Base-by-base conservation (phyloP, 176 grass and related monocot genomes). In the Rhynchospora breviuscula region DNA sequence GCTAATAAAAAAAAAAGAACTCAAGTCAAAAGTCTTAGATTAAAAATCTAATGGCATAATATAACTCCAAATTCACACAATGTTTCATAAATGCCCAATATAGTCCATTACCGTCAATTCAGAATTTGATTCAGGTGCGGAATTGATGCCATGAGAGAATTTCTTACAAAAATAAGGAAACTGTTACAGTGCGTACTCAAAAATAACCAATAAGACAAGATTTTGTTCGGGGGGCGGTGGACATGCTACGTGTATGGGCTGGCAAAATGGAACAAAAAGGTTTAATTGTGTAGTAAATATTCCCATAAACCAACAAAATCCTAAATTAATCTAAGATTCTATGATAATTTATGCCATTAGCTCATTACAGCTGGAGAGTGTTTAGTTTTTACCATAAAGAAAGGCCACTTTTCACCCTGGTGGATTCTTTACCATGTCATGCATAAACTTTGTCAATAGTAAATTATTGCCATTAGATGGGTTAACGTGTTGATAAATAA, bases 291-390 rank as follows among this genome's bases (percentile, higher is more conserved):
- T 78, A 26, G 40, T 79, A 43, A 60, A 80, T 60, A n/a, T 59
- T 60, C 57, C 33, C 56, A 52, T 62, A 46, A 63, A 44, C 53
- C 62, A 45, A 63, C n/a, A 61, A 44, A 63, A 80, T 35, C 29
- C 4, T 63, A 60, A 63, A 61, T 21, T 60, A 80, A 80, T 80
- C 29, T 40, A 62, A 63, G 57, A 80, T 60, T 80, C 17, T 80
- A 46, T 26, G 33, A 44, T 80, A 44, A 52, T 62, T 62, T 63
- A 57, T 59, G 29, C 15, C 9, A 45, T 43, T 67, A 69, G 33
- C 66, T 15, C 6, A 44, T 80, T 80, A 80, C 78, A 80, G 78
- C 78, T 80, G 57, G 51, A 61, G 17, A 44, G 15, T 46, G 23
- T 79, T 57, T 56, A 79, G 14, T 19, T 43, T 60, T 80, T 57